Base-by-base conservation (phyloP, 495 filamentous ascomycete genomes). In the Daldinia decipiens region DNA sequence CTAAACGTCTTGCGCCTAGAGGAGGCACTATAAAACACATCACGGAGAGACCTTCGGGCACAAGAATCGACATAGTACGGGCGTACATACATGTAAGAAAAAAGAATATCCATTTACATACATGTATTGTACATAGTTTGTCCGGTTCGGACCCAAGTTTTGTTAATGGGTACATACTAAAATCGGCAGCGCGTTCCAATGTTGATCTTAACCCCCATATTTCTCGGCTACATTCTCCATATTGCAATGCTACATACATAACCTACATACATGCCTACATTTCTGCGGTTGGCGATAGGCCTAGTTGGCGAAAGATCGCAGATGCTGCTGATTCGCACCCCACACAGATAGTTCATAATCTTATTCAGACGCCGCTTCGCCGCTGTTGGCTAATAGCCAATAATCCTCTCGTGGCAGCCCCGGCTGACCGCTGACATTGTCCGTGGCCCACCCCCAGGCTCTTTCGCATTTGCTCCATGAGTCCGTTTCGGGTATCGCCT, bases 301-400 rank as follows among this genome's bases (percentile, higher is more conserved):
- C 8, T 32, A 32, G 47, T 38, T 58, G 60, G 65, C 62, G 50
- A 62, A 45, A 57, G 62, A 73, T 62, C 50, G 26, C 24, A 29
- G 50, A 52, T 52, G 50, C 50, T 52, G 52, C 70, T 73, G 70
- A 68, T 68, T 65, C 51, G 56, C 52, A 68, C 65, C 70, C 70
- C 65, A 73, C 70, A 65, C 61, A 47, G 65, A 73, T 73, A 73
- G 65, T 73, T 73, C 65, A 68, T 65, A 73, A 73, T 73, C 70
- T 73, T 73, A 73, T 73, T 73, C 70, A 73, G 70, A 73, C 70
- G 70, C 70, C 70, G 60, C 56, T 65, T 68, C 64, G 70, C 54
- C 70, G 64, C 70, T 56, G 47, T 47, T 59, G 32, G 36, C 59
- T 40, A 40, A 65, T 51, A 40, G 26, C 67, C 64, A 65, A 27